Evolutionary conservation across 768 basidiomycete genomes (phyloP).

Genomic region (Boletus tylopilopsis): DNA sequence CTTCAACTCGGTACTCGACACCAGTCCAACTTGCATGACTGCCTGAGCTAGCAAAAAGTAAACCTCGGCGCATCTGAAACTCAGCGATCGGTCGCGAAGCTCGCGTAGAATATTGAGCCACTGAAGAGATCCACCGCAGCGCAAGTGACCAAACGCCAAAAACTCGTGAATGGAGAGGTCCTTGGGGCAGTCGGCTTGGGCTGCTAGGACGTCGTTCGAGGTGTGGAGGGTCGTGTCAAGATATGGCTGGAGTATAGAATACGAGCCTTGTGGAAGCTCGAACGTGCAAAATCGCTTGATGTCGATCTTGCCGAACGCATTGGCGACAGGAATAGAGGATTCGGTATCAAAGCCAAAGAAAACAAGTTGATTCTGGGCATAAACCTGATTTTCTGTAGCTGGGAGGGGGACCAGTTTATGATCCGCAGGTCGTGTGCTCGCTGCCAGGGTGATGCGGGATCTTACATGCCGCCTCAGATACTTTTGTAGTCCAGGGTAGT

Average conservation of each 20-base stretch:
- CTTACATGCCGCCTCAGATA: not conserved
- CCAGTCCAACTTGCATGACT: no score
- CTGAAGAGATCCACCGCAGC: constrained; percentile 41
- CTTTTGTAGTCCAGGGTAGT: not conserved
- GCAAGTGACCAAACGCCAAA: constrained; percentile 28
- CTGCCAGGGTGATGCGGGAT: not conserved
- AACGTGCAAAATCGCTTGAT: not conserved
- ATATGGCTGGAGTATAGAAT: constrained; percentile 6
- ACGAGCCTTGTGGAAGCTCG: constrained; percentile 12
- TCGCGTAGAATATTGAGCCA: constrained; percentile 47
- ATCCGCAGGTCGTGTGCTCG: not conserved
- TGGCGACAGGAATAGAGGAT: not conserved
- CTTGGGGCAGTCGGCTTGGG: constrained; percentile 37
- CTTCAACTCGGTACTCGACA: no score
- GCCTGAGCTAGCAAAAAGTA: no score
- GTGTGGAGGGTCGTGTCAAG: not conserved
- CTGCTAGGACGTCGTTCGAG: constrained; percentile 27
- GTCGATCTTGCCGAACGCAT: not conserved
- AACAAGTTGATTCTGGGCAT: no score
- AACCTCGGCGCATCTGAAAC: no score
- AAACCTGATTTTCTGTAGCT: no score
- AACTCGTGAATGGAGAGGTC: constrained; percentile 35
- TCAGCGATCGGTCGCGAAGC: no score
- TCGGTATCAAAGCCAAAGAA: no score
- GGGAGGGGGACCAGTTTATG: no score